Evolutionary conservation across 140 eudicot species (phyloP).

Genomic region (Oenanthe javanica): DNA sequence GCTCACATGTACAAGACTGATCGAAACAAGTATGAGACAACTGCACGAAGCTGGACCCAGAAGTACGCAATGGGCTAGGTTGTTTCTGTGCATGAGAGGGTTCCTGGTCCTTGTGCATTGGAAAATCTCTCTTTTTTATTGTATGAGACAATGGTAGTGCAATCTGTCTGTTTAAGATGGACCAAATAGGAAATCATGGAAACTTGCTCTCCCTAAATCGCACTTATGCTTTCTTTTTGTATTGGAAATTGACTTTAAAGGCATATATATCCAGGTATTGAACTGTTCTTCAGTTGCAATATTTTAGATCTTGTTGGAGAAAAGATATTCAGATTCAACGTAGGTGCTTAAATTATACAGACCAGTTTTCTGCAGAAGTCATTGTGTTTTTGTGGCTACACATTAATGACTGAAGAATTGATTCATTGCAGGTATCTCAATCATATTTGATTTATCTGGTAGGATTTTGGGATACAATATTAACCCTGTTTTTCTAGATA

Average conservation of each 20-base stretch:
- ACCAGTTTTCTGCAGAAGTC: background rate
- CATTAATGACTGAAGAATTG: background rate
- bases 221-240: constrained; percentile 22
- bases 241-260: constrained; percentile 8
- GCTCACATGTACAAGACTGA: constrained; percentile 91
- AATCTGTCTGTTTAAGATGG: constrained; percentile 31
- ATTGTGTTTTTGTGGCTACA: background rate
- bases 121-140: constrained; percentile 14
- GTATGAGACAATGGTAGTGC: constrained; percentile 9
- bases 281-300: background rate
- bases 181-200: constrained; percentile 20
- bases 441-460: background rate
- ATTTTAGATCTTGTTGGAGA: background rate
- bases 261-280: background rate
- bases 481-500: background rate
- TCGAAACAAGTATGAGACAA: constrained; percentile 67
- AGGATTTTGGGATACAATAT: background rate
- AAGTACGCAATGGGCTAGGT: constrained; percentile 68
- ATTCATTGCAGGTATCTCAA: background rate
- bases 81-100: constrained; percentile 10
- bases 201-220: constrained; percentile 8
- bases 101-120: constrained; percentile 12
- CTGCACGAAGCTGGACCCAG: constrained; percentile 92
- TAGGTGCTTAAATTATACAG: background rate
- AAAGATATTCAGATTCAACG: background rate